A percentile compares a stretch with the other conserved stretches of the same genome.
Evolutionary conservation across 2,329 filamentous ascomycete species (phyloP).

Genomic region (Ceratocystis smalleyi): DNA sequence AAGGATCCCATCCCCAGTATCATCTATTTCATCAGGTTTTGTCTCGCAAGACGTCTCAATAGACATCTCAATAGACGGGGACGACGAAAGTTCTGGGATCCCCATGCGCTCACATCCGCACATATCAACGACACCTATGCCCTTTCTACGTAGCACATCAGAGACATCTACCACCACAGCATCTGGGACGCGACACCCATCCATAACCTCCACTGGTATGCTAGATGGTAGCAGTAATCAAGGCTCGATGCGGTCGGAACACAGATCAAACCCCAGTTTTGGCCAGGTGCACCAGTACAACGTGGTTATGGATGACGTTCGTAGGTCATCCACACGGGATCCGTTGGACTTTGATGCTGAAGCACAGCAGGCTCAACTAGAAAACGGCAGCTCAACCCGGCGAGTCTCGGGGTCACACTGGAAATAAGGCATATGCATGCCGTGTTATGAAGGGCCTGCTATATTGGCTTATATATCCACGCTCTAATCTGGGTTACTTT

Average conservation of each 20-base stretch:
- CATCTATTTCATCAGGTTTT: background rate
- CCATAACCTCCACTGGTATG: conserved; percentile 34
- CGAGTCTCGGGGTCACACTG: background rate
- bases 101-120: conserved; percentile 21
- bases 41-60: conserved; percentile 10
- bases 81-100: conserved; percentile 18
- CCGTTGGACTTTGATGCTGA: conserved; percentile 8
- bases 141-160: conserved; percentile 38
- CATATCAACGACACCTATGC: conserved; percentile 27
- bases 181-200: conserved; percentile 37
- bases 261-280: conserved; percentile 38
- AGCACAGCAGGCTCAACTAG: conserved; percentile 12
- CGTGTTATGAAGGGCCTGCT: background rate
- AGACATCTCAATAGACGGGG: conserved; percentile 11
- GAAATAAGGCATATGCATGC: background rate
- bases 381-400: conserved; percentile 1
- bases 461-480: background rate
- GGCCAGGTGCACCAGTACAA: conserved; percentile 44
- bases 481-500: background rate
- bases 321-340: conserved; percentile 3
- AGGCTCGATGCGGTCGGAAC: conserved; percentile 24
- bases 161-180: conserved; percentile 19
- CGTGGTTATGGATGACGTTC: conserved; percentile 23
- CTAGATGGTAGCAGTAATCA: conserved; percentile 31
- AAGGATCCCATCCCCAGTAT: background rate